Percentiles rank a stretch among this genome's conserved stretches.
phyloP scores from a whole-genome alignment of 352 stramenopile species.

The Phytophthora meadii region DNA sequence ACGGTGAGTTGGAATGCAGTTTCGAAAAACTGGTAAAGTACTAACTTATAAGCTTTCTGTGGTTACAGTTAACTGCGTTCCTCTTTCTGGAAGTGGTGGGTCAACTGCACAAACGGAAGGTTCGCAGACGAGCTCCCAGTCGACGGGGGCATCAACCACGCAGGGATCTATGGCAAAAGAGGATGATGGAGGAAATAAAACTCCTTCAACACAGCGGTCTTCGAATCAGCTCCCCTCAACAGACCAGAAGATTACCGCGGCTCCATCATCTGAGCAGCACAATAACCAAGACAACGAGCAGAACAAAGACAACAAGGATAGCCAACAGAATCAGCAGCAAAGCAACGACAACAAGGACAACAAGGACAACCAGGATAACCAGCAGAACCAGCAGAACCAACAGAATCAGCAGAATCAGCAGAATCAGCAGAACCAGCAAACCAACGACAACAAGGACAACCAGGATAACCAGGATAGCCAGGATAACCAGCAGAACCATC shows the following conservation, averaged over 20 bases:
- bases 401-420: background rate
- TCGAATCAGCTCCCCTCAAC: background rate
- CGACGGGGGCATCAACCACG: no score
- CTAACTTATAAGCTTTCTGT: background rate
- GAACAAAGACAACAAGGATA: no score
- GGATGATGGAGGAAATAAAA: background rate
- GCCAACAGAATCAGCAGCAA: background rate
- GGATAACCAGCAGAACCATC: background rate
- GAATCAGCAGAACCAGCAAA: background rate
- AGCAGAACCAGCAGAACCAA: background rate
- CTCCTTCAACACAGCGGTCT: constrained; percentile 1
- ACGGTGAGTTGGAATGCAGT: constrained; percentile 10
- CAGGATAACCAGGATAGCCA: background rate
- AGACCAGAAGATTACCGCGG: background rate
- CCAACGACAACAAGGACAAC: background rate
- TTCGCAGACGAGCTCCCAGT: background rate
- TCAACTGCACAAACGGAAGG: background rate
- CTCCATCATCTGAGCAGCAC: constrained; percentile 1
- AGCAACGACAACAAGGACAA: background rate
- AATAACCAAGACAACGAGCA: no score
- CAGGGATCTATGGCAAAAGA: no score
- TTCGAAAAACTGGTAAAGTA: background rate
- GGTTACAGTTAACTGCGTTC: constrained; percentile 21
- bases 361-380: background rate
- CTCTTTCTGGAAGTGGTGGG: constrained; percentile 19